Conservation (phyloP, 108 stramenopile genomes). For the Tribonema minus region DNA sequence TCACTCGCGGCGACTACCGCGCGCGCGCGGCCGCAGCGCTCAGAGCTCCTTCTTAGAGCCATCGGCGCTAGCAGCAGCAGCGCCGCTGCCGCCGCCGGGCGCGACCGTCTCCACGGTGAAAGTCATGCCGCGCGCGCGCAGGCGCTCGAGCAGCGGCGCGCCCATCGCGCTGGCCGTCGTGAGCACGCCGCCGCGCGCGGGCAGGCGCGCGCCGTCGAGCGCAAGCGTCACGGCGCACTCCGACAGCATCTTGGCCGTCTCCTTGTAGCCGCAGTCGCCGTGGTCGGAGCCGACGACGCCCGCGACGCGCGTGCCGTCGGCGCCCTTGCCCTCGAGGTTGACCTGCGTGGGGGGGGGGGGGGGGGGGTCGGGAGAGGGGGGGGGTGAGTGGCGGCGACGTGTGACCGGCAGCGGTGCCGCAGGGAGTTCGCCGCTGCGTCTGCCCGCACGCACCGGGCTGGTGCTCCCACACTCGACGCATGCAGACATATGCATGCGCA, state of each 20-base stretch:
- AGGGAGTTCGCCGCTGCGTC: no score
- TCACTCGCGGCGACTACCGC: no score
- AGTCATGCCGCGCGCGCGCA: constrained; percentile 22
- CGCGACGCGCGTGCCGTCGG: not conserved
- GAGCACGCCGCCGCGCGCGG: constrained; percentile 5
- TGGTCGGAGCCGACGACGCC: constrained; percentile 37
- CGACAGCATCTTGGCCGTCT: constrained; percentile 37
- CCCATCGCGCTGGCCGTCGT: constrained; percentile 37
- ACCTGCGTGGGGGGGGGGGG: not conserved
- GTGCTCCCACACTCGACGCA: no score
- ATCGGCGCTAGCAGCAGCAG: not conserved
- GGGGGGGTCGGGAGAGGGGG: no score
- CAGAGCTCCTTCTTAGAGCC: not conserved
- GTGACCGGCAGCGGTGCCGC: no score
- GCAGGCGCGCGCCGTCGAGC: constrained; percentile 9
- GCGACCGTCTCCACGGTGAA: not conserved
- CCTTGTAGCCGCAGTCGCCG: constrained; percentile 42
- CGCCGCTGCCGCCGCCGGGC: not conserved
- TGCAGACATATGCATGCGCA: no score
- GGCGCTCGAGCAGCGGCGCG: constrained; percentile 25
- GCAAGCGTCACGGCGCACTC: constrained; percentile 25
- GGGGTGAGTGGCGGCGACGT: no score
- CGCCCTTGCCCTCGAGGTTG: constrained; percentile 22
- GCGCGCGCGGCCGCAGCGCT: not conserved
- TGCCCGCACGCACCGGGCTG: no score